Conservation (phyloP, 768 basidiomycete species). For the Pleurotus tuber-regium region DNA sequence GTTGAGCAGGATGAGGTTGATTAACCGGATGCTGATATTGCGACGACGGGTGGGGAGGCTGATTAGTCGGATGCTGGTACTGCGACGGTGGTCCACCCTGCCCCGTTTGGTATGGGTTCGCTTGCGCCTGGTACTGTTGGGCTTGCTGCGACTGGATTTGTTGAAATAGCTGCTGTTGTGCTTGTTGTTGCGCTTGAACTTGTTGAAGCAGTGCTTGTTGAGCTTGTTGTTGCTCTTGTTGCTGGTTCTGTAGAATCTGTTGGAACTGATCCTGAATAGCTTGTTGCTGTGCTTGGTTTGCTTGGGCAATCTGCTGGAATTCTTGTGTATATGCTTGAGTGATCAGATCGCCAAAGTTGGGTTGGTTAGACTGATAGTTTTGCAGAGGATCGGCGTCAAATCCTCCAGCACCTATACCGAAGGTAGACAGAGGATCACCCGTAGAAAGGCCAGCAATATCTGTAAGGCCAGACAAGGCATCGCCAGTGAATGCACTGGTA, state of each 20-base stretch:
- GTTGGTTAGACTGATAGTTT: neutral
- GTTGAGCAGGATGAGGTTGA: slow-evolving; percentile 14
- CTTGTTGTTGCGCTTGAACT: neutral
- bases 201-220: neutral
- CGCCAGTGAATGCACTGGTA: neutral
- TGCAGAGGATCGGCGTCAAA: neutral
- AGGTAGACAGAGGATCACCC: neutral
- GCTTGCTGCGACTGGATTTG: slow-evolving; percentile 4
- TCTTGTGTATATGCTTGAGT: neutral
- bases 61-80: slow-evolving; percentile 14
- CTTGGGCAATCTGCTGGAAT: neutral
- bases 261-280: neutral
- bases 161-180: neutral
- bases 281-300: slow-evolving; percentile 3
- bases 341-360: neutral
- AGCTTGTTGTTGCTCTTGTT: neutral
- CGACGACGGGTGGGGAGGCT: slow-evolving; percentile 10
- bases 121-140: slow-evolving; percentile 12
- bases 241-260: neutral
- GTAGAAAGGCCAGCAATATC: neutral
- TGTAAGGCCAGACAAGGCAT: neutral
- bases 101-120: too few species aligned
- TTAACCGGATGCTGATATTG: slow-evolving; percentile 18
- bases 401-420: too few species aligned
- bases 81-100: slow-evolving; percentile 9